phyloP scores from a whole-genome alignment of 805 yeast species.

The Candida fluviatilis region DNA sequence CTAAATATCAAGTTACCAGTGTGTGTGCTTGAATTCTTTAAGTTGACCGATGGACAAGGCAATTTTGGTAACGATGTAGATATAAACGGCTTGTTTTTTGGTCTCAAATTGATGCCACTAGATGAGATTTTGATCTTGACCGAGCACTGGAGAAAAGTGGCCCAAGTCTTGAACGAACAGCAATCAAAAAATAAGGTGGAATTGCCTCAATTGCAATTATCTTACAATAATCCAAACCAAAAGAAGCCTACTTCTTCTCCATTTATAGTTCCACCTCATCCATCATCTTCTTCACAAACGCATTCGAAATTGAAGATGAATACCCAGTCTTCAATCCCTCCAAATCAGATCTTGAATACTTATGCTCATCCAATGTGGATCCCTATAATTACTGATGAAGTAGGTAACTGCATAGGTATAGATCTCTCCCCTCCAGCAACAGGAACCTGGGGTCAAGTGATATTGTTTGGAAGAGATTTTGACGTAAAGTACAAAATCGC shows the following conservation, averaged over 20 bases:
- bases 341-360: slow-evolving; percentile 62
- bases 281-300: not conserved
- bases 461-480: slow-evolving; percentile 89
- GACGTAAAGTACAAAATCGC: slow-evolving; percentile 88
- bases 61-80: slow-evolving; percentile 65
- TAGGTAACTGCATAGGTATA: slow-evolving; percentile 88
- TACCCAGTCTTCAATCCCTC: slow-evolving; percentile 64
- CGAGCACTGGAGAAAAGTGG: slow-evolving; percentile 78
- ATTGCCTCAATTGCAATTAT: slow-evolving; percentile 18
- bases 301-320: slow-evolving; percentile 2
- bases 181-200: slow-evolving; percentile 14
- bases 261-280: not conserved
- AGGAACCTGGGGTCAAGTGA: slow-evolving; percentile 80
- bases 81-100: slow-evolving; percentile 76
- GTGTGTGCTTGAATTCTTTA: slow-evolving; percentile 75
- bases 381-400: slow-evolving; percentile 82
- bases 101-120: slow-evolving; percentile 72
- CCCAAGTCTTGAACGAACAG: slow-evolving; percentile 35
- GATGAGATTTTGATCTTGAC: slow-evolving; percentile 81
- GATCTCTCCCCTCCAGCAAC: slow-evolving; percentile 67
- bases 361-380: slow-evolving; percentile 94
- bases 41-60: slow-evolving; percentile 85
- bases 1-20: slow-evolving; percentile 69
- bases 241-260: slow-evolving; percentile 9
- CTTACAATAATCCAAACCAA: slow-evolving; percentile 13